phyloP scores from a whole-genome alignment of 2,329 filamentous ascomycete species.

The Botrytis cinerea region DNA sequence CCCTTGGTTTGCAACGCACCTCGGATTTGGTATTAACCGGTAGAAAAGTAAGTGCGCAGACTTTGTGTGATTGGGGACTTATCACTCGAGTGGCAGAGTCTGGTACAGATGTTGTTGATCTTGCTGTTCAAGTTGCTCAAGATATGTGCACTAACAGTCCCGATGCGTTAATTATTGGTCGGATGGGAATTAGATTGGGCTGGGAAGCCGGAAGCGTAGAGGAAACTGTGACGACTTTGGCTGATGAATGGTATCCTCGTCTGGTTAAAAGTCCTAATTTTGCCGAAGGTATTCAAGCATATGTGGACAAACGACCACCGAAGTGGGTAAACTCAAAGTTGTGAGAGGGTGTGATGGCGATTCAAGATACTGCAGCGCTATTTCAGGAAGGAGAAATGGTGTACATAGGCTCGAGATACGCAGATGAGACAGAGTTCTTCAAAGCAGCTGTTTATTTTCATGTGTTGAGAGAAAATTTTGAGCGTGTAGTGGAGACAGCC shows the following conservation, averaged over 20 bases:
- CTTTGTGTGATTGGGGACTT: constrained; percentile 64
- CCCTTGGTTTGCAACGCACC: constrained; percentile 65
- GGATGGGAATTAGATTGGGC: constrained; percentile 28
- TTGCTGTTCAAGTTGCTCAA: constrained; percentile 51
- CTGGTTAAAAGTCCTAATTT: constrained; percentile 69
- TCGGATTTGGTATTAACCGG: constrained; percentile 69
- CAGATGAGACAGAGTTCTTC: not conserved
- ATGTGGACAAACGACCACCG: constrained; percentile 71
- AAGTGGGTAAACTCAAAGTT: constrained; percentile 64
- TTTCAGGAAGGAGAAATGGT: constrained; percentile 11
- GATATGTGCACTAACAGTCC: constrained; percentile 35
- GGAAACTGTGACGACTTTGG: constrained; percentile 41
- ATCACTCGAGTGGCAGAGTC: constrained; percentile 62
- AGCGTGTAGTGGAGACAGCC: constrained; percentile 8
- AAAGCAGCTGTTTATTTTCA: not conserved
- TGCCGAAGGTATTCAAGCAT: constrained; percentile 69
- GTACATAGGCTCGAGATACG: not conserved
- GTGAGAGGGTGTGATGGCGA: not conserved
- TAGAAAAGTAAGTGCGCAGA: constrained; percentile 56
- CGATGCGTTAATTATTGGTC: constrained; percentile 32
- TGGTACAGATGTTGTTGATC: constrained; percentile 50
- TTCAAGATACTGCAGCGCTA: not conserved
- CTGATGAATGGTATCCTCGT: constrained; percentile 57
- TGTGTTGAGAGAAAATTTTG: not conserved
- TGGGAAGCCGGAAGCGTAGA: constrained; percentile 34